phyloP scores from a whole-genome alignment of 768 basidiomycete species.

The Leccinum subtestaceum region DNA sequence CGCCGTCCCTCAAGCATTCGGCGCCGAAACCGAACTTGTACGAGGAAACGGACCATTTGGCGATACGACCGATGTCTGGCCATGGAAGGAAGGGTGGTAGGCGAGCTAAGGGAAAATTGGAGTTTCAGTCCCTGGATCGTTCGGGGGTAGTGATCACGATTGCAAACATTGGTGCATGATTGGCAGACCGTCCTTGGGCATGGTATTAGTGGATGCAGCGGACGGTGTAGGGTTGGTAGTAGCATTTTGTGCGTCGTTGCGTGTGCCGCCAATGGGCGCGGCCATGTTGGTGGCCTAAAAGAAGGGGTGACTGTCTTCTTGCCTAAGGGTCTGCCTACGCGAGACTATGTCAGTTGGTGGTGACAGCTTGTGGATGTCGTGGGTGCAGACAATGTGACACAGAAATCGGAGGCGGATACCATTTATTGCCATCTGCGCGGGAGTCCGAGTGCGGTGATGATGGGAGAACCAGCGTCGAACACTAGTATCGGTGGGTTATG shows the following conservation, averaged over 20 bases:
- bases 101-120: constrained; percentile 25
- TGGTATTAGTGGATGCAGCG: not conserved
- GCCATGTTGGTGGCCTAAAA: constrained; percentile 12
- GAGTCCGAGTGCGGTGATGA: no score
- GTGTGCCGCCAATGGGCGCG: constrained; percentile 1
- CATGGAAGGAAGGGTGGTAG: constrained; percentile 55
- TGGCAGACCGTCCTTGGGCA: constrained; percentile 37
- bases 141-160: not conserved
- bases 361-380: no score
- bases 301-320: no score
- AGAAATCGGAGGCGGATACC: no score
- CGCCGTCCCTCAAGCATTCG: constrained; percentile 84
- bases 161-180: constrained; percentile 38
- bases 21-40: constrained; percentile 96
- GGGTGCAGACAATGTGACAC: no score
- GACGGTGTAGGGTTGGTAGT: constrained; percentile 12
- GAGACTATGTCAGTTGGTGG: no score
- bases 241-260: constrained; percentile 16
- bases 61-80: constrained; percentile 85
- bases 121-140: not conserved
- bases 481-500: constrained; percentile 25
- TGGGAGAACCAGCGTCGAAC: not conserved
- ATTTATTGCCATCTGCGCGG: no score
- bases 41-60: constrained; percentile 94
- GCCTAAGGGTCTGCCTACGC: no score